These are phyloP conservation scores for Isoetes taiwanensis DNA, from an alignment of 75 land plant species.

Conservation along the genomic window DNA sequence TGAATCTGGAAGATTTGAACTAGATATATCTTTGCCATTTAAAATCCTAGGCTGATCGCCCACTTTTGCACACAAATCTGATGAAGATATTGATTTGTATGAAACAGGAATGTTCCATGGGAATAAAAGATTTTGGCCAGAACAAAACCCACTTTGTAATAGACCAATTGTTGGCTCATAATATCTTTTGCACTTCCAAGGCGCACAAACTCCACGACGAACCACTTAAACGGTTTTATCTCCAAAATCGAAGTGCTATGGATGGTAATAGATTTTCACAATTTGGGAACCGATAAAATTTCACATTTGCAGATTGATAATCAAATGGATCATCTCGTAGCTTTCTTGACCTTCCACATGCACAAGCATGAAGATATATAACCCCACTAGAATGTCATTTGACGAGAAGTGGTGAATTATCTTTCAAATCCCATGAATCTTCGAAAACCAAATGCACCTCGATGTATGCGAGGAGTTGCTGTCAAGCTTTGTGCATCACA, in stretches of 20 bases:
- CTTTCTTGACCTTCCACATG: constrained; percentile 82
- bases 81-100: too few species aligned
- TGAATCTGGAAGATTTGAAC: too few species aligned
- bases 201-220: constrained; percentile 69
- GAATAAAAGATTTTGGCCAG: constrained; percentile 46
- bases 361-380: constrained; percentile 95
- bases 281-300: constrained; percentile 42
- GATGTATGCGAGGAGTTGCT: constrained; percentile 76
- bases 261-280: constrained; percentile 74
- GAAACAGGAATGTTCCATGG: constrained; percentile 41
- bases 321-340: constrained; percentile 86
- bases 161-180: constrained; percentile 85
- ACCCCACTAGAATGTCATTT: constrained; percentile 83
- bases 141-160: constrained; percentile 72
- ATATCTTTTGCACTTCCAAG: constrained; percentile 68
- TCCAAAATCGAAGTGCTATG: constrained; percentile 27
- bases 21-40: too few species aligned
- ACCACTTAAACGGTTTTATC: constrained; percentile 26
- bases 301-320: constrained; percentile 62
- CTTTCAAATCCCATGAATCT: too few species aligned
- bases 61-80: too few species aligned
- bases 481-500: constrained; percentile 98
- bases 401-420: too few species aligned
- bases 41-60: too few species aligned
- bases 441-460: constrained; percentile 39